Evolutionary conservation across 2,329 filamentous ascomycete genomes (phyloP).

Genomic region (Scytalidium lignicola): DNA sequence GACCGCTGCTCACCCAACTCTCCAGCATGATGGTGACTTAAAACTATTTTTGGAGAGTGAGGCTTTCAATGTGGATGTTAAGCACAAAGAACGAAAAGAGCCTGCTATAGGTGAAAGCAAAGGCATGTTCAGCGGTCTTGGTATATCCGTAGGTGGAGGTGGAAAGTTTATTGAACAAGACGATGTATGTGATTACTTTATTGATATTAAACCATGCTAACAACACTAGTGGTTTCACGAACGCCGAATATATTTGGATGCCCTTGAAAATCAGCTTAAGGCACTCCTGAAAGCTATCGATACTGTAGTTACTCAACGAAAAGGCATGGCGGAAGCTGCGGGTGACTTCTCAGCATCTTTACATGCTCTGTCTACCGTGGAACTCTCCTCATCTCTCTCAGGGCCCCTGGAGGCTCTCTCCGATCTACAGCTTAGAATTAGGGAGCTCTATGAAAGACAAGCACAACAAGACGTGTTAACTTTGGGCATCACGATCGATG

Average conservation of each 20-base stretch:
- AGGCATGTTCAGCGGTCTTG: constrained; percentile 82
- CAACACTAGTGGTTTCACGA: constrained; percentile 85
- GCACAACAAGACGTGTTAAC: constrained; percentile 96
- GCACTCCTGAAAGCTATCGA: constrained; percentile 91
- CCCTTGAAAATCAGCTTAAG: constrained; percentile 85
- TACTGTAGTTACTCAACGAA: constrained; percentile 84
- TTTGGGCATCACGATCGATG: constrained; percentile 94
- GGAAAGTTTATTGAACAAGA: constrained; percentile 97
- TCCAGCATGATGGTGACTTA: constrained; percentile 89
- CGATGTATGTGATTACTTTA: constrained; percentile 55
- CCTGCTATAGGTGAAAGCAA: constrained; percentile 85
- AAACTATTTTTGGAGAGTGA: constrained; percentile 98
- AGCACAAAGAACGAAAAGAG: constrained; percentile 93
- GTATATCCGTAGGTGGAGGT: constrained; percentile 68
- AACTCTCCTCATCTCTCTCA: constrained; percentile 83
- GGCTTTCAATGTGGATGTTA: constrained; percentile 91
- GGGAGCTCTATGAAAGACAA: constrained; percentile 92
- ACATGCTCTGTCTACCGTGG: constrained; percentile 87
- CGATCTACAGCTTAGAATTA: constrained; percentile 87
- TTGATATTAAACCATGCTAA: constrained; percentile 17
- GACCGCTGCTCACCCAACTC: constrained; percentile 77
- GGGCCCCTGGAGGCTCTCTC: constrained; percentile 87
- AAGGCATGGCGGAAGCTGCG: constrained; percentile 88
- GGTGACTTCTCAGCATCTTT: constrained; percentile 90
- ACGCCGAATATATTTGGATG: constrained; percentile 88